Evolutionary conservation across 441 rosid species (phyloP).

Genomic region (Codiaeum variegatum): DNA sequence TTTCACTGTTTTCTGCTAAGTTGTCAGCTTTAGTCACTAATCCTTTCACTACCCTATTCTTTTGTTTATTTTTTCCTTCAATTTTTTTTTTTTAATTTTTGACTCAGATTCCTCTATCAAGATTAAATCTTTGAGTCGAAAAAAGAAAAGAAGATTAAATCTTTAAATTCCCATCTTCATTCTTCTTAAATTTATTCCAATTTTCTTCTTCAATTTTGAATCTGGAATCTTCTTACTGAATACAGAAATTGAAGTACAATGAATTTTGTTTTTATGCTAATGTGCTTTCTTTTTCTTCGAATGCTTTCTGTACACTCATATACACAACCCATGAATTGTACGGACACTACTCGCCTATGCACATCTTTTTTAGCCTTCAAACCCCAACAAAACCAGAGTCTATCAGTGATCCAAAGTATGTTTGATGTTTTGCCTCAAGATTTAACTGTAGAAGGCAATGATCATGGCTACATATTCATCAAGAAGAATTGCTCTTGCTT

Average conservation of each 20-base stretch:
- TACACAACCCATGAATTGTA: constrained; percentile 65
- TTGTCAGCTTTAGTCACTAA: constrained; percentile 10
- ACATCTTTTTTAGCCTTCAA: constrained; percentile 81
- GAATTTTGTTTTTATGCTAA: constrained; percentile 29
- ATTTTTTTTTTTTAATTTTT: too few relatives aligned
- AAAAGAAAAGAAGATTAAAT: not conserved
- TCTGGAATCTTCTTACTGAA: not conserved
- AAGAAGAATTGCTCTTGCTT: constrained; percentile 91
- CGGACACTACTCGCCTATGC: constrained; percentile 78
- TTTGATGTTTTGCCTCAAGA: constrained; percentile 76
- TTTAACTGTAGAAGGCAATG: constrained; percentile 48
- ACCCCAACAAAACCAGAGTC: constrained; percentile 56
- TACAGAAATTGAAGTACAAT: constrained; percentile 24
- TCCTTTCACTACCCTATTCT: not conserved
- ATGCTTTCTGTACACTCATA: constrained; percentile 28
- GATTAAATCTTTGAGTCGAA: constrained; percentile 4
- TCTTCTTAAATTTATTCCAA: not conserved
- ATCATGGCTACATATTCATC: constrained; percentile 53
- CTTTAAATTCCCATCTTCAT: not conserved
- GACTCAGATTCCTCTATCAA: not conserved
- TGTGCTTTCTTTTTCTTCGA: constrained; percentile 26
- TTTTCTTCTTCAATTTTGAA: constrained; percentile 17
- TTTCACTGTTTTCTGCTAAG: constrained; percentile 10
- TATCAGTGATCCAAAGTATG: constrained; percentile 80
- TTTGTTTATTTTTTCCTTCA: not conserved